A percentile compares a stretch with the other conserved stretches of the same genome.
Conservation (phyloP, 2,329 filamentous ascomycete genomes). For the Ophiostoma perfectum region DNA sequence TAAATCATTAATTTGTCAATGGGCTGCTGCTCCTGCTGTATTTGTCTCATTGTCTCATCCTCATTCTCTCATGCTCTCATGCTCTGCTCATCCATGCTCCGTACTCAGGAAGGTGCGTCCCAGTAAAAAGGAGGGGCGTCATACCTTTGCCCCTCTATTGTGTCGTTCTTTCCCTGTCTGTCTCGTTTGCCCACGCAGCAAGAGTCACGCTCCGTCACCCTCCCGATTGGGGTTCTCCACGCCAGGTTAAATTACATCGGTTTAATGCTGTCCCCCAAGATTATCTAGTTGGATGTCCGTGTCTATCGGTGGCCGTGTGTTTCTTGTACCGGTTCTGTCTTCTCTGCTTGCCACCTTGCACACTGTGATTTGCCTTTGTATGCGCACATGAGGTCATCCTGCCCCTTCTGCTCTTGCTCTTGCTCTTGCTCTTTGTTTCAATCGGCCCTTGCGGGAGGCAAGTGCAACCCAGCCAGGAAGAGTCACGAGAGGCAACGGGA, state of each 20-base stretch:
- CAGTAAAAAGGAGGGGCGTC: slow-evolving; percentile 15
- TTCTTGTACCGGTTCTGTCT: not conserved
- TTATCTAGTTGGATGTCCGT: not conserved
- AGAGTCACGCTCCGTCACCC: not conserved
- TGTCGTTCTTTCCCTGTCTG: slow-evolving; percentile 11
- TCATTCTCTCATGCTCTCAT: not conserved
- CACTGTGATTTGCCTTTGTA: not conserved
- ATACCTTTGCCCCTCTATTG: slow-evolving; percentile 9
- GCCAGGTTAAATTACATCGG: slow-evolving; percentile 10
- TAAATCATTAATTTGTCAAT: not conserved
- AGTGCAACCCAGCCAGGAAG: not conserved
- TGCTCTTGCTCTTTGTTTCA: not conserved
- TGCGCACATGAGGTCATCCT: not conserved
- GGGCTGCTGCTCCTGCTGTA: not conserved
- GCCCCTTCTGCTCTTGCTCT: not conserved
- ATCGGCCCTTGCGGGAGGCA: not conserved
- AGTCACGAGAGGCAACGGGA: slow-evolving; percentile 1
- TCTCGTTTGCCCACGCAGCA: not conserved
- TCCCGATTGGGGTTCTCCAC: not conserved
- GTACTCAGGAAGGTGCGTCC: slow-evolving; percentile 9
- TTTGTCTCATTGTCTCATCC: not conserved
- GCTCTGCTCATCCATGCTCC: not conserved
- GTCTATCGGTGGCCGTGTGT: not conserved
- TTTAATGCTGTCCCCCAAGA: not conserved
- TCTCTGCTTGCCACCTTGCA: not conserved